Conservation (phyloP, 495 filamentous ascomycete genomes). For the Cairneyella variabilis region DNA sequence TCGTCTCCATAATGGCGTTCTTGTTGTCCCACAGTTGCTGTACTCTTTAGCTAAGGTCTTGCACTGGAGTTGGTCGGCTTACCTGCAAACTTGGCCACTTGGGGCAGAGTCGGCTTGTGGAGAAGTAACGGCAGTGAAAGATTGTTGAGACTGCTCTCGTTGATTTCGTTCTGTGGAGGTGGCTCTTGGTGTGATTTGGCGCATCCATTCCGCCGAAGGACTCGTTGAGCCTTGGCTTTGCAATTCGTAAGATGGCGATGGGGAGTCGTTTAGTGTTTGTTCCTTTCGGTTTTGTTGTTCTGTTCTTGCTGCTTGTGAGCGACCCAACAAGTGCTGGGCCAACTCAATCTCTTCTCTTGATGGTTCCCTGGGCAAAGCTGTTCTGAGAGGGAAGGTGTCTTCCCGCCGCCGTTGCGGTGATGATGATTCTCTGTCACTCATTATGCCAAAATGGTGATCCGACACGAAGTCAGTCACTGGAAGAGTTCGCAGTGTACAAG, state of each 20-base stretch:
- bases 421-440: constrained; percentile 19
- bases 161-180: constrained; percentile 11
- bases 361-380: constrained; percentile 18
- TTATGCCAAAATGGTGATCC: constrained; percentile 19
- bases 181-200: constrained; percentile 8
- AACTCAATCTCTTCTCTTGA: constrained; percentile 23
- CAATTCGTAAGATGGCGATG: constrained; percentile 13
- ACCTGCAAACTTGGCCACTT: constrained; percentile 54
- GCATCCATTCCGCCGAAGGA: constrained; percentile 12
- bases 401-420: constrained; percentile 17
- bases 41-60: background rate
- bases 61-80: constrained; percentile 13
- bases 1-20: constrained; percentile 90
- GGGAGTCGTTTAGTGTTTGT: background rate
- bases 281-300: background rate
- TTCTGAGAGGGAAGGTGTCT: constrained; percentile 13
- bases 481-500: constrained; percentile 15
- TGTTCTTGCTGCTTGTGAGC: constrained; percentile 12
- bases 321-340: constrained; percentile 16
- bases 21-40: constrained; percentile 93
- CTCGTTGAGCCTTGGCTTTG: constrained; percentile 11
- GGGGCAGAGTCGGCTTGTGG: constrained; percentile 9
- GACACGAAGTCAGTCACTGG: constrained; percentile 25
- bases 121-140: background rate
- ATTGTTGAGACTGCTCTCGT: constrained; percentile 12